These are phyloP conservation scores for Wickerhamomyces rabaulensis DNA, from an alignment of 805 yeast species.

Conservation along the genomic window DNA sequence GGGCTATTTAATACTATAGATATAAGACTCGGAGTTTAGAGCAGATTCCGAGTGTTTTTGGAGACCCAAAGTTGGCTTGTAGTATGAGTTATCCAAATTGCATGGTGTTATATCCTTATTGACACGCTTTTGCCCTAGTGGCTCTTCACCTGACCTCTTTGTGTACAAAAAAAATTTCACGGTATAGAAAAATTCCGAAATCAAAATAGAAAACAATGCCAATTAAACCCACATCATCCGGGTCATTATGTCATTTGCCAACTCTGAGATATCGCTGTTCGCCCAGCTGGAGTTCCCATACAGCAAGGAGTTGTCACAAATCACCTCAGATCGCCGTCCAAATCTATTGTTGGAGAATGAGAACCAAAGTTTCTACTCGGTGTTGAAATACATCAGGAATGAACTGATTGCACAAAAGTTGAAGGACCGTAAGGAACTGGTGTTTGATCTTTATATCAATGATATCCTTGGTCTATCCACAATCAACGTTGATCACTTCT, in stretches of 20 bases:
- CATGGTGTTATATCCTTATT: too few relatives aligned
- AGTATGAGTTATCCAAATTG: too few relatives aligned
- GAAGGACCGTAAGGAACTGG: conserved; percentile 8
- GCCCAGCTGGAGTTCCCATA: conserved; percentile 18
- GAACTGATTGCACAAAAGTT: conserved; percentile 15
- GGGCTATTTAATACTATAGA: not conserved
- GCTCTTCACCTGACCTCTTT: too few relatives aligned
- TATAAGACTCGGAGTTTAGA: not conserved
- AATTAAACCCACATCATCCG: not conserved
- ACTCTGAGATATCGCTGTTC: conserved; percentile 8
- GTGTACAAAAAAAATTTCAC: not conserved
- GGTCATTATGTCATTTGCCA: not conserved
- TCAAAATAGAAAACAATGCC: not conserved
- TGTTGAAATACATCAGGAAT: conserved; percentile 18
- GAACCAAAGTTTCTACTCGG: conserved; percentile 17
- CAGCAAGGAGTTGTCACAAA: conserved; percentile 14
- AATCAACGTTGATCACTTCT: conserved; percentile 9
- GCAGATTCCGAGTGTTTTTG: too few relatives aligned
- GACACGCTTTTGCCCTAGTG: too few relatives aligned
- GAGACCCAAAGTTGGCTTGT: too few relatives aligned
- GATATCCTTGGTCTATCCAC: conserved; percentile 11
- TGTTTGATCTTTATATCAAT: conserved; percentile 16
- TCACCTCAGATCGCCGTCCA: conserved; percentile 14
- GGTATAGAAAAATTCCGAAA: not conserved
- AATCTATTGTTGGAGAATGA: conserved; percentile 16